These are phyloP conservation scores for Ceratobasidium sp. DNA, from an alignment of 1,284 basidiomycete genomes.

Conservation along the genomic window DNA sequence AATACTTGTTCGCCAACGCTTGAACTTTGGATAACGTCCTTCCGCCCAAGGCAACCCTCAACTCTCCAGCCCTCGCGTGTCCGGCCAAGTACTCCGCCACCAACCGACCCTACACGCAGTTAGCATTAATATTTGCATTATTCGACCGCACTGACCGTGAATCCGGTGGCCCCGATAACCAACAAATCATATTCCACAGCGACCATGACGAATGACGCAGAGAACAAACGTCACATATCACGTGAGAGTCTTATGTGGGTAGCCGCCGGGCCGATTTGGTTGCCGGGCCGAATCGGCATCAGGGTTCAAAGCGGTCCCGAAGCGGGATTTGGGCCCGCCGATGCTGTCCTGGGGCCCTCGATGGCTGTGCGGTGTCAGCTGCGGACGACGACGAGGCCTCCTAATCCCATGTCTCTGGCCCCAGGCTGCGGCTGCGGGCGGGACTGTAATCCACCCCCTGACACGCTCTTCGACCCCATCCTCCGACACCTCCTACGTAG, in stretches of 20 bases:
- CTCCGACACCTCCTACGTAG: too few relatives aligned
- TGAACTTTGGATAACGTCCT: constrained; percentile 39
- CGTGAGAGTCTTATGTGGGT: background rate
- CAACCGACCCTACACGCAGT: constrained; percentile 40
- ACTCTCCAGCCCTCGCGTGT: constrained; percentile 19
- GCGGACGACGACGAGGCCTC: too few relatives aligned
- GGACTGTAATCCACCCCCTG: too few relatives aligned
- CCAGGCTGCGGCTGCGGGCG: too few relatives aligned
- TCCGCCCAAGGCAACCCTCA: constrained; percentile 43
- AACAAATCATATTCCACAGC: constrained; percentile 42
- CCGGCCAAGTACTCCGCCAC: constrained; percentile 43
- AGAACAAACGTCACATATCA: background rate
- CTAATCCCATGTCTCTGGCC: too few relatives aligned
- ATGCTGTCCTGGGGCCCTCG: too few relatives aligned
- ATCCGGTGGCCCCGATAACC: constrained; percentile 49
- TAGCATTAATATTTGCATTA: background rate
- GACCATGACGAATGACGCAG: background rate
- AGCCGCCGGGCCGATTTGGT: background rate
- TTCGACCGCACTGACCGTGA: constrained; percentile 24
- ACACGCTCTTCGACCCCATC: too few relatives aligned
- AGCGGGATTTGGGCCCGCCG: too few relatives aligned
- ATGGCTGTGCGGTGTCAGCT: too few relatives aligned
- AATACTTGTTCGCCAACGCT: background rate
- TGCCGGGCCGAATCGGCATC: too few relatives aligned
- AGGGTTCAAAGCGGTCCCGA: too few relatives aligned